phyloP scores from a whole-genome alignment of 208 protist species.

The Wallacemonas collosoma region DNA sequence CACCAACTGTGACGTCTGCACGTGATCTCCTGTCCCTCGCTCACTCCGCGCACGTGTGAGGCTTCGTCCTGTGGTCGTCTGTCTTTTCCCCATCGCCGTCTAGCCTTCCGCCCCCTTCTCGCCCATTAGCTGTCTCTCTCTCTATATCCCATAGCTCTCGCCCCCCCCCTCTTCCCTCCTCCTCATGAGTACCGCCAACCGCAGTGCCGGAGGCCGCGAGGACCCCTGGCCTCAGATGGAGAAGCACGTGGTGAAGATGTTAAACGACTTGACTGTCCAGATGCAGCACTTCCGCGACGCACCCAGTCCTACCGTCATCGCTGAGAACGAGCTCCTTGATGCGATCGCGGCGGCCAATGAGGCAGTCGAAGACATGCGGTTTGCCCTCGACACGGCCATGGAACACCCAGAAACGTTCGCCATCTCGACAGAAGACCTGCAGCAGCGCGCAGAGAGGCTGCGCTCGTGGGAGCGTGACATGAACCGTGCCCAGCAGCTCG shows the following conservation, averaged over 20 bases:
- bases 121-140: no score
- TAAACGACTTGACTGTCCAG: slow-evolving; percentile 63
- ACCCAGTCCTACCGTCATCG: slow-evolving; percentile 57
- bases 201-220: slow-evolving; percentile 35
- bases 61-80: no score
- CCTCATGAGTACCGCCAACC: slow-evolving; percentile 7
- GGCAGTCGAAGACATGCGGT: slow-evolving; percentile 79
- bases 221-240: slow-evolving; percentile 87
- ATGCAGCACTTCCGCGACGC: slow-evolving; percentile 56
- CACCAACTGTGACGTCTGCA: no score
- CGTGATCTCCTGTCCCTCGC: no score
- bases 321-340: slow-evolving; percentile 72
- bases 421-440: slow-evolving; percentile 73
- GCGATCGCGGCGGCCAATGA: slow-evolving; percentile 60
- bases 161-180: no score
- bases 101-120: no score
- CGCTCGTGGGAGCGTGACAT: slow-evolving; percentile 78
- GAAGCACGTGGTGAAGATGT: slow-evolving; percentile 69
- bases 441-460: slow-evolving; percentile 62
- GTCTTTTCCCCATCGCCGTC: no score
- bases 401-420: slow-evolving; percentile 80
- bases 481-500: slow-evolving; percentile 58
- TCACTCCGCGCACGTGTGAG: no score
- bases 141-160: no score
- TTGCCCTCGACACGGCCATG: slow-evolving; percentile 72